These are phyloP conservation scores for Ascomycota sp. DNA, from an alignment of 2,329 filamentous ascomycete species.

Conservation along the genomic window DNA sequence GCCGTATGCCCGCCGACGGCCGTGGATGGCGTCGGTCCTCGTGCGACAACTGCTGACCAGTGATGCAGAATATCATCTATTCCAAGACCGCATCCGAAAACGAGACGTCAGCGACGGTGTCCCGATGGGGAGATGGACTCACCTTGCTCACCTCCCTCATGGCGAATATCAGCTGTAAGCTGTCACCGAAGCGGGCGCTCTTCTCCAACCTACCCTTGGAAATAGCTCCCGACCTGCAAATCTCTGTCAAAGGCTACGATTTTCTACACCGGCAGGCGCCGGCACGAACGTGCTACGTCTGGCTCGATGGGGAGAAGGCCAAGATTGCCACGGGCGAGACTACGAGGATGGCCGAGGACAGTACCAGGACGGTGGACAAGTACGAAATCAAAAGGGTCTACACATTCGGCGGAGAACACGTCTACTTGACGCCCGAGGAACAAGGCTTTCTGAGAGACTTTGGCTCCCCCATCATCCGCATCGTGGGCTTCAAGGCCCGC, in stretches of 20 bases:
- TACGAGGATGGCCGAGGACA: slow-evolving; percentile 58
- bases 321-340: slow-evolving; percentile 63
- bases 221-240: slow-evolving; percentile 62
- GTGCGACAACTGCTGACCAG: no score
- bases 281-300: slow-evolving; percentile 70
- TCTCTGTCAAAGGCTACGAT: slow-evolving; percentile 87
- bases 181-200: slow-evolving; percentile 63
- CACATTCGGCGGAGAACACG: slow-evolving; percentile 82
- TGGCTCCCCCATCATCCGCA: slow-evolving; percentile 61
- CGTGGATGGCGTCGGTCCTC: no score
- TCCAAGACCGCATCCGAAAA: slow-evolving; percentile 49
- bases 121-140: slow-evolving; percentile 54
- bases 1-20: no score
- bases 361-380: slow-evolving; percentile 56
- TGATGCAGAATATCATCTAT: slow-evolving; percentile 65
- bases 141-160: slow-evolving; percentile 61
- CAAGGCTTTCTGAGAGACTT: slow-evolving; percentile 60
- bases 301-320: slow-evolving; percentile 64
- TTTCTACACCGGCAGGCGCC: slow-evolving; percentile 69
- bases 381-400: slow-evolving; percentile 76
- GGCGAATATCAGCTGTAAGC: slow-evolving; percentile 78
- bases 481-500: slow-evolving; percentile 84
- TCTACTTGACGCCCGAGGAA: slow-evolving; percentile 73
- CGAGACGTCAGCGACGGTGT: slow-evolving; percentile 31
- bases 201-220: slow-evolving; percentile 81